Evolutionary conservation across 2,329 filamentous ascomycete species (phyloP), one percentile per base, ranked within the genome.

Genomic region (Xylariaceae sp.): DNA sequence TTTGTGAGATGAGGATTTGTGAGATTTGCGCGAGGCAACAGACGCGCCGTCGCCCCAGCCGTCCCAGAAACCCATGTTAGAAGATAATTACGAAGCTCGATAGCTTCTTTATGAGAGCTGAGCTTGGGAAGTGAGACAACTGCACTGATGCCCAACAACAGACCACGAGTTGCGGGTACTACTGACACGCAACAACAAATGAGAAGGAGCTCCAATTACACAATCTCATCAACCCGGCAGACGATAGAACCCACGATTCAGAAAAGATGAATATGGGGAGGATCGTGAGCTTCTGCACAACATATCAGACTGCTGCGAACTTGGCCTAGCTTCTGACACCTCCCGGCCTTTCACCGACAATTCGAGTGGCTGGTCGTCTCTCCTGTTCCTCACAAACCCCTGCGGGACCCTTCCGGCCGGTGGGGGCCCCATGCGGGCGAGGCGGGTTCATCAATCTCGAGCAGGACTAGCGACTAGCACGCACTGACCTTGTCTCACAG

Each of bases 361-460:
- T 66, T 66, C 48, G 53, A 63, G 64, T 62, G 64, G 64, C 64
- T 67, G 64, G 64, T 44, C 42, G 17, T 39, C 46, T 46, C 51
- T 22, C 18, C 11, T 40, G 39, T 17, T 5, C 39, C 39, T 5
- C 45, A 40, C 32, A 32, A n/a, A 42, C 48, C 36, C 46, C 42
- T 47, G 30, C 11, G 36, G 39, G 18, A 42, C 48, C 36, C 46
- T 39, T 47, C 32, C 11, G 36, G 39, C 35, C 36, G 17, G 45
- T 42, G 35, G 4, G 22, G 22, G 11, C 17, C 15, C 9, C 15
- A 40, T 39, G 17, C 2, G 44, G 27, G n/a, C n/a, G n/a, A n/a
- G n/a, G n/a, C n/a, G n/a, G n/a, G n/a, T n/a, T n/a, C n/a, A n/a
- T n/a, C n/a, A n/a, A n/a, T n/a, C 12, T 42, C 35, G 44, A 30